phyloP scores from a whole-genome alignment of 805 yeast genomes.

The Pichia gijzeniarum region DNA sequence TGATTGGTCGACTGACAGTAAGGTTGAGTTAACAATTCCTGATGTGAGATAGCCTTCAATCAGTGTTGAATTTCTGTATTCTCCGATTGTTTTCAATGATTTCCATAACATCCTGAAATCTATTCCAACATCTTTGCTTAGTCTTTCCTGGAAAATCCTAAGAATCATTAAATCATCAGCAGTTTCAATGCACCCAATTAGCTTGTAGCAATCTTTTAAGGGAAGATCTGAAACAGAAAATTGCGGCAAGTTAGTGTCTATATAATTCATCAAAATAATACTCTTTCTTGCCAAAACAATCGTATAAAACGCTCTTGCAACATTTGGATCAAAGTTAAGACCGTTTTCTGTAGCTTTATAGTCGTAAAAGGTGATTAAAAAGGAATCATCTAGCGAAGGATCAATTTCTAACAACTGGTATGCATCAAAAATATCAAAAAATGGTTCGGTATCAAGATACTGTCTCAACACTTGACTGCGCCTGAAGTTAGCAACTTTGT shows the following conservation, averaged over 20 bases:
- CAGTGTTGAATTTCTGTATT: slow-evolving; percentile 45
- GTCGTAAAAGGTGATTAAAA: slow-evolving; percentile 68
- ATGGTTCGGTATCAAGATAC: slow-evolving; percentile 42
- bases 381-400: slow-evolving; percentile 56
- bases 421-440: slow-evolving; percentile 41
- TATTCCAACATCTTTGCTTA: slow-evolving; percentile 33
- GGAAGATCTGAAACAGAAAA: slow-evolving; percentile 15
- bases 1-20: slow-evolving; percentile 59
- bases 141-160: slow-evolving; percentile 43
- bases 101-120: slow-evolving; percentile 52
- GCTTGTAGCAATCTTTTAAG: slow-evolving; percentile 37
- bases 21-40: slow-evolving; percentile 55
- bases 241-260: slow-evolving; percentile 39
- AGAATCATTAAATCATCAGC: slow-evolving; percentile 56
- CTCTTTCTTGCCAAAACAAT: slow-evolving; percentile 56
- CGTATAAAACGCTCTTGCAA: slow-evolving; percentile 53
- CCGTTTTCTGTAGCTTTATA: slow-evolving; percentile 48
- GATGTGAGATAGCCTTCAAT: slow-evolving; percentile 50
- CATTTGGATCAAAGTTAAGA: slow-evolving; percentile 35
- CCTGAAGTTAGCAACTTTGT: slow-evolving; percentile 34
- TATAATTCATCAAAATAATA: slow-evolving; percentile 47
- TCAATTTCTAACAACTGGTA: slow-evolving; percentile 46
- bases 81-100: slow-evolving; percentile 52
- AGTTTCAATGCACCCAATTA: slow-evolving; percentile 42
- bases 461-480: slow-evolving; percentile 31